Evolutionary conservation across 768 basidiomycete genomes (phyloP), one percentile per base, ranked within the genome.

Genomic region (Omphalotus guepiniiformis): DNA sequence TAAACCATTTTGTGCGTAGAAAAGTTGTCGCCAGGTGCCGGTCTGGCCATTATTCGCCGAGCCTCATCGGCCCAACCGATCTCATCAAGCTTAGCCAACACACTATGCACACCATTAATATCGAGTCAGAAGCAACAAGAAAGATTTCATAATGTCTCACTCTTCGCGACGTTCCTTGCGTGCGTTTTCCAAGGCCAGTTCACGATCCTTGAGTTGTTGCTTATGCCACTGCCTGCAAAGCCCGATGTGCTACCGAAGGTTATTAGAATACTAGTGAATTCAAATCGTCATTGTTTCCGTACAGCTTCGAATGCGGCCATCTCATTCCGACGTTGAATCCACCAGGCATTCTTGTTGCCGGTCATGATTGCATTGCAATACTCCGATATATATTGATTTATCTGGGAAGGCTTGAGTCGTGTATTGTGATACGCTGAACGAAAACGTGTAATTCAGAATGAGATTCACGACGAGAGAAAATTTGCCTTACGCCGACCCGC

Each of bases 31-130:
- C 39, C 18, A 15, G 3, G 3, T 15, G 19, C n/a, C 3, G 25
- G n/a, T 13, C 7, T 15, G 2, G 4, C 21, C 36, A 39, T 39
- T 2, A 46, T 37, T 8, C 15, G 35, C 32, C 38, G 23, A 0
- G 44, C 44, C 28, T 46, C 44, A 12, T 18, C 44, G 32, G 22
- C 34, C 44, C 44, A 46, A 1, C 44, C 44, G 38, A 46, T 36
- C 11, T 46, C 35, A 2, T 26, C 44, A 7, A 46, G 44, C 13
- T 36, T 32, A 36, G 7, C n/a, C 7, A 46, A 36, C n/a, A 37
- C 38, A 21, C 44, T 46, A 13, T 4, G 6, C 8, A 21, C 22
- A 23, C n/a, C 15, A 11, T 7, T 30, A 21, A 18, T 11, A 5
- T n/a, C 23, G 11, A 9, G n/a, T 9, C n/a, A 16, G 11, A 16